These are phyloP conservation scores for Phaeosphaeriaceae sp. DNA, from an alignment of 2,329 filamentous ascomycete species.

Conservation along the genomic window DNA sequence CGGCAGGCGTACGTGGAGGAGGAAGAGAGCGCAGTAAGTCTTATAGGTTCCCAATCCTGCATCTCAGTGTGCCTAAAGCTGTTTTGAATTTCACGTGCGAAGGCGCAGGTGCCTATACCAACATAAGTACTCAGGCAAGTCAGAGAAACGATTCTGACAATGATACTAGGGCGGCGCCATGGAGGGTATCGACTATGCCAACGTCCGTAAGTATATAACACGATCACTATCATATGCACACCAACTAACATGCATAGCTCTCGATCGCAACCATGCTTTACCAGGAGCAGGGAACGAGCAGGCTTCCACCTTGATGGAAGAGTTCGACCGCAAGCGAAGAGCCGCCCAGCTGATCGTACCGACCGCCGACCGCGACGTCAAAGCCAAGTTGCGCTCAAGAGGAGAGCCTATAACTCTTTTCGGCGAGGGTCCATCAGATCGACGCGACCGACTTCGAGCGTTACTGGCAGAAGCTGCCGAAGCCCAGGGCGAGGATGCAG, in stretches of 20 bases:
- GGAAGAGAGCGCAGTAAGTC: conserved; percentile 69
- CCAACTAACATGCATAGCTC: conserved; percentile 47
- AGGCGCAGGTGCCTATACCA: conserved; percentile 29
- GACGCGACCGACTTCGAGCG: conserved; percentile 84
- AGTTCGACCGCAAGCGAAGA: conserved; percentile 90
- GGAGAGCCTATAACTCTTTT: conserved; percentile 96
- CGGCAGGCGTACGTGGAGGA: conserved; percentile 96
- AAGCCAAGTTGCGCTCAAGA: conserved; percentile 71
- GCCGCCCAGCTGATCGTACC: conserved; percentile 90
- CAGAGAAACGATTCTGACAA: conserved; percentile 11
- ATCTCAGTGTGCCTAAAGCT: neutral
- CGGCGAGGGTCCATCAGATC: conserved; percentile 84
- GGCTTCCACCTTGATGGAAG: conserved; percentile 81
- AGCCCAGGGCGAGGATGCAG: conserved; percentile 60
- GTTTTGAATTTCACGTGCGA: neutral
- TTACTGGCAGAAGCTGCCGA: conserved; percentile 78
- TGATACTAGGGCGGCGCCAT: conserved; percentile 58
- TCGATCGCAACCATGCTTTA: conserved; percentile 86
- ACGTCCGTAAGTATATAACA: conserved; percentile 64
- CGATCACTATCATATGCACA: neutral
- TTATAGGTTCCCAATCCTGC: neutral
- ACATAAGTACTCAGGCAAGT: neutral
- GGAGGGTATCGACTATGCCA: conserved; percentile 66
- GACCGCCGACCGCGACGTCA: conserved; percentile 89
- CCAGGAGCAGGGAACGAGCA: conserved; percentile 78